A percentile compares a stretch with the other conserved stretches of the same genome.
These are phyloP conservation scores for Elaeis oleifera DNA, from an alignment of 202 grass and related monocot genomes.

Conservation along the genomic window DNA sequence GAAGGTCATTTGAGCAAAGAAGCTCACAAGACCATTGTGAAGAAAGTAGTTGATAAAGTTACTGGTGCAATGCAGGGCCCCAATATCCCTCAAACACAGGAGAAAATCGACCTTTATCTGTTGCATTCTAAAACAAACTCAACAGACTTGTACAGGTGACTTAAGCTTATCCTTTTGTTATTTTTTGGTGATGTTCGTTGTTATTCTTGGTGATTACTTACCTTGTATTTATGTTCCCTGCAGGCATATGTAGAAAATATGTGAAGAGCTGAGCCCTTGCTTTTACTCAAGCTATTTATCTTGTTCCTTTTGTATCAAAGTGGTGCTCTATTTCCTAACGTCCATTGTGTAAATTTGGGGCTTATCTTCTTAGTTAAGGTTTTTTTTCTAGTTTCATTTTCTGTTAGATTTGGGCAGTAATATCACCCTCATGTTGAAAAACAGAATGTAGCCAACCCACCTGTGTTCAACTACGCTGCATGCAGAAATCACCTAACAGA, in stretches of 20 bases:
- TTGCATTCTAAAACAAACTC: slow-evolving; percentile 64
- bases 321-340: not conserved
- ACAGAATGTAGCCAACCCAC: too few species aligned
- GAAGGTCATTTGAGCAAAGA: slow-evolving; percentile 88
- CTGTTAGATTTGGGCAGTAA: not conserved
- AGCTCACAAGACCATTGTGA: slow-evolving; percentile 88
- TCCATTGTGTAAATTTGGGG: not conserved
- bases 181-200: too few species aligned
- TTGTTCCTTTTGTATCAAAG: not conserved
- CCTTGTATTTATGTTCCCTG: not conserved
- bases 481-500: too few species aligned
- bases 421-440: not conserved
- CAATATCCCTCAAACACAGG: slow-evolving; percentile 69
- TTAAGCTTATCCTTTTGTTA: too few species aligned
- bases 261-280: slow-evolving; percentile 11
- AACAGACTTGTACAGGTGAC: slow-evolving; percentile 86
- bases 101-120: slow-evolving; percentile 88
- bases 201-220: too few species aligned
- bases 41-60: slow-evolving; percentile 96
- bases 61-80: slow-evolving; percentile 52
- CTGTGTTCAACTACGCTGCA: too few species aligned
- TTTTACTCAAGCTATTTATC: slow-evolving; percentile 2
- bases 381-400: slow-evolving; percentile 1
- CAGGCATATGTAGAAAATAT: slow-evolving; percentile 9
- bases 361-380: not conserved